Conservation (phyloP, 106 monocot genomes). For the Chionographis japonica region DNA sequence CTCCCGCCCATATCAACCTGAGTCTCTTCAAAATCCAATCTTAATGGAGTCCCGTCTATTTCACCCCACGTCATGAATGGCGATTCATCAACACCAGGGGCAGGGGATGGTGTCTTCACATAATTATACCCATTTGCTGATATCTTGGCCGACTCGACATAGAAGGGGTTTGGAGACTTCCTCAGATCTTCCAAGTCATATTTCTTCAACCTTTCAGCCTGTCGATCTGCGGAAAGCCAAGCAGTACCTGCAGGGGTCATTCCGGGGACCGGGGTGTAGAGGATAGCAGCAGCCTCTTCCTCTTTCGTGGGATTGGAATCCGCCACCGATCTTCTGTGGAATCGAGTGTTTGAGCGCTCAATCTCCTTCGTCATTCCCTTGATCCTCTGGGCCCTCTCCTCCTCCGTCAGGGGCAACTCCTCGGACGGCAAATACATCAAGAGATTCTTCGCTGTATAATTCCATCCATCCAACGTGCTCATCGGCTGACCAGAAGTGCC, state of each 20-base stretch:
- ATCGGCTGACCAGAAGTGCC: conserved; percentile 84
- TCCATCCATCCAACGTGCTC: conserved; percentile 69
- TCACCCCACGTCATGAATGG: conserved; percentile 99
- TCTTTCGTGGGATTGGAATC: conserved; percentile 42
- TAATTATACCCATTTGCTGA: conserved; percentile 84
- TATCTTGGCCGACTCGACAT: conserved; percentile 63
- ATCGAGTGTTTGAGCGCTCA: conserved; percentile 51
- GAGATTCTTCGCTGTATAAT: conserved; percentile 86
- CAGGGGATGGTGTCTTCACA: conserved; percentile 85
- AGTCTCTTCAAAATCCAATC: conserved; percentile 72
- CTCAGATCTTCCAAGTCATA: conserved; percentile 95
- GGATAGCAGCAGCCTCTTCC: conserved; percentile 40
- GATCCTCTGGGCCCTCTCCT: conserved; percentile 61
- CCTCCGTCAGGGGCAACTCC: conserved; percentile 67
- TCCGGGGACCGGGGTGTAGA: conserved; percentile 60
- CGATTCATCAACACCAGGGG: conserved; percentile 82
- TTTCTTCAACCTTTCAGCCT: conserved; percentile 55
- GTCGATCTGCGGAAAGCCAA: conserved; percentile 64
- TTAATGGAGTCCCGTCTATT: conserved; percentile 88
- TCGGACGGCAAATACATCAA: conserved; percentile 78
- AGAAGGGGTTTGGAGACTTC: conserved; percentile 82
- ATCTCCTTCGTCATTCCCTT: conserved; percentile 82
- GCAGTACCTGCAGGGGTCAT: conserved; percentile 72
- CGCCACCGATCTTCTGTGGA: conserved; percentile 37
- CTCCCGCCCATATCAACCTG: conserved; percentile 42